phyloP scores from a whole-genome alignment of 495 filamentous ascomycete genomes.

The Penicillium samsonianum region DNA sequence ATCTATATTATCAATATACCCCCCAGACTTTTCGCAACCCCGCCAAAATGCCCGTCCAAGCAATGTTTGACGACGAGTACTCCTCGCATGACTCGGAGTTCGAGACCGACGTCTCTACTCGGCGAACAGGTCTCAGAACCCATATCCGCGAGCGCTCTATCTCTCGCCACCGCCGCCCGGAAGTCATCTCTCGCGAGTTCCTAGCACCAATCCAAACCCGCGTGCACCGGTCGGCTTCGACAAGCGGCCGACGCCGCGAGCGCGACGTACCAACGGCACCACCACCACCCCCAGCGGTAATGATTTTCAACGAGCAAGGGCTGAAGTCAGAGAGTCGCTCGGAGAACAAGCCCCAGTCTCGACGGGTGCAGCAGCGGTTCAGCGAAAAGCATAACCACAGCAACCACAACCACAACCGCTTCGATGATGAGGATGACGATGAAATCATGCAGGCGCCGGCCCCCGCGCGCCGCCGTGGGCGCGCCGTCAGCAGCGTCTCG shows the following conservation, averaged over 20 bases:
- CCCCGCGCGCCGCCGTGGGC: conserved; percentile 16
- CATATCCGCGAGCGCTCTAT: conserved; percentile 36
- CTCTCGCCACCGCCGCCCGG: conserved; percentile 40
- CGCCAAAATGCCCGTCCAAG: conserved; percentile 24
- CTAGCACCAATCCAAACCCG: conserved; percentile 28
- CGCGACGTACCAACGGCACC: conserved; percentile 7
- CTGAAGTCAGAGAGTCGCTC: conserved; percentile 16
- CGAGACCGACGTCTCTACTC: conserved; percentile 43
- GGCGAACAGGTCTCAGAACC: conserved; percentile 26
- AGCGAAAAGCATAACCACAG: background rate
- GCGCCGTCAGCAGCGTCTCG: conserved; percentile 21
- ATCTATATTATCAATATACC: background rate
- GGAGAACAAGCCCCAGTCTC: conserved; percentile 22
- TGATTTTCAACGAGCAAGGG: conserved; percentile 31
- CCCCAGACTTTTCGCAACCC: background rate
- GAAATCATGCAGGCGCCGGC: too few relatives aligned
- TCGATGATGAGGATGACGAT: conserved; percentile 37
- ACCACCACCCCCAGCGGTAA: conserved; percentile 18
- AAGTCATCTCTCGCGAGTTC: conserved; percentile 14
- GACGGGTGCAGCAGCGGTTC: conserved; percentile 25
- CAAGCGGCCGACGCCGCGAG: conserved; percentile 39
- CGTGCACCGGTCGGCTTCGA: conserved; percentile 44
- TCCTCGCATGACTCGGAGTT: conserved; percentile 39
- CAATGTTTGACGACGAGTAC: conserved; percentile 19
- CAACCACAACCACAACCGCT: conserved; percentile 22